Evolutionary conservation across 148 eudicot species (phyloP), one percentile per base, ranked within the genome.

Genomic region (Vaccinium vitisidaea): DNA sequence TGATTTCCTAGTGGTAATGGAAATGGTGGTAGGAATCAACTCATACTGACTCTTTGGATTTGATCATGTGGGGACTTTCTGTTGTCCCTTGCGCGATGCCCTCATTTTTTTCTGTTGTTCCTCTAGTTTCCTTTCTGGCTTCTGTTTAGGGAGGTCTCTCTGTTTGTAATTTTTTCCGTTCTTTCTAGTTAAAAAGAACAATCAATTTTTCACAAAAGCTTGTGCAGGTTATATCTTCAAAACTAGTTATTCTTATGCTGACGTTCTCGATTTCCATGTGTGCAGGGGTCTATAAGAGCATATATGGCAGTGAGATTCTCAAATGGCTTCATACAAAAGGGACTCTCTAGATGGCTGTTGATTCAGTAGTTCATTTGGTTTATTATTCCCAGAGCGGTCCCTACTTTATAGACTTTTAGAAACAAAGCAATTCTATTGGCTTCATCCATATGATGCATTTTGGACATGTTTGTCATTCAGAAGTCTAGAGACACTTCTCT

Each of bases 221-320:
- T 69, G 36, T 27, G 27, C 39, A 11, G 30, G 30, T 2, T 53
- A 21, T 11, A 18, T 50, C 12, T 50, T 9, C 8, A 18, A 50
- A 30, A 27, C 46, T 27, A 11, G 59, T 25, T 69, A 30, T 59
- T 81, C 11, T 9, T 70, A 25, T 70, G 63, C 49, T 82, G 16
- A 82, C 0, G 49, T 30, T 43, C 30, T 70, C 53, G 63, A 70
- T 70, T 82, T 53, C 32, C 6, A 27, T 52, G 36, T 11, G 11
- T 82, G 84, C 84, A 82, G 84, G 84, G 84, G 84, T 70, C 49
- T 81, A n/a, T n/a, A n/a, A n/a, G n/a, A n/a, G n/a, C n/a, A n/a
- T n/a, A n/a, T n/a, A n/a, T n/a, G n/a, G n/a, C n/a, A n/a, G 14
- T 81, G 77, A 82, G 77, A 82, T 27, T 27, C 30, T 81, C 27